These are phyloP conservation scores for Phallus indusiatus DNA, from an alignment of 768 basidiomycete genomes.

Conservation along the genomic window DNA sequence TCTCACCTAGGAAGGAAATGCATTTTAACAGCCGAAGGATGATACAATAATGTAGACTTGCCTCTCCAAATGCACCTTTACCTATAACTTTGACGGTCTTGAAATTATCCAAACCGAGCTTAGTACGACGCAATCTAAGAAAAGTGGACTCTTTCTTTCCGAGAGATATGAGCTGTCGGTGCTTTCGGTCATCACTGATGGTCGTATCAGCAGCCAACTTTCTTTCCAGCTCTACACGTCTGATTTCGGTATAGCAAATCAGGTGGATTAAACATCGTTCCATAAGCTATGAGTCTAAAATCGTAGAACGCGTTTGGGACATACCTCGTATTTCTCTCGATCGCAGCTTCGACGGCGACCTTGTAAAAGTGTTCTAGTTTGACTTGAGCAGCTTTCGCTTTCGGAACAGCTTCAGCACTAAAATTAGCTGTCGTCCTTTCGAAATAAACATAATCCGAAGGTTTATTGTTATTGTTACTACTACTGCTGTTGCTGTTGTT, in stretches of 20 bases:
- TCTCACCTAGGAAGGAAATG: conserved; percentile 48
- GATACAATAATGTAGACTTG: conserved; percentile 23
- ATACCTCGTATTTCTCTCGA: conserved; percentile 87
- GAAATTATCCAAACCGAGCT: conserved; percentile 87
- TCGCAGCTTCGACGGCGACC: conserved; percentile 89
- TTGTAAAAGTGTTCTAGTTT: conserved; percentile 97
- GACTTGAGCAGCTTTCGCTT: conserved; percentile 85
- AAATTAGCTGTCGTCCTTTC: conserved; percentile 69
- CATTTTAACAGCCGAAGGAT: neutral
- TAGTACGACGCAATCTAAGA: conserved; percentile 80
- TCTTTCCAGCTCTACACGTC: conserved; percentile 83
- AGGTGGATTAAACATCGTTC: no score
- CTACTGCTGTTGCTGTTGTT: neutral
- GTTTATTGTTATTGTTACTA: conserved; percentile 11
- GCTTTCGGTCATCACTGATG: conserved; percentile 78
- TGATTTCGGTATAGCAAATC: conserved; percentile 25
- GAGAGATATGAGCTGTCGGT: conserved; percentile 69
- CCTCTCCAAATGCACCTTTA: conserved; percentile 98
- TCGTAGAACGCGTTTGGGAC: conserved; percentile 13
- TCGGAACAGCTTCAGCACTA: conserved; percentile 71
- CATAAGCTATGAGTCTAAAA: no score
- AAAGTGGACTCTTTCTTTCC: conserved; percentile 86
- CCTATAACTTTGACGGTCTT: conserved; percentile 97
- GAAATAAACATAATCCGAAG: conserved; percentile 85
- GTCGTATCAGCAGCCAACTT: conserved; percentile 59